Evolutionary conservation across 2,329 filamentous ascomycete genomes (phyloP).

Genomic region (Fusarium coicis): DNA sequence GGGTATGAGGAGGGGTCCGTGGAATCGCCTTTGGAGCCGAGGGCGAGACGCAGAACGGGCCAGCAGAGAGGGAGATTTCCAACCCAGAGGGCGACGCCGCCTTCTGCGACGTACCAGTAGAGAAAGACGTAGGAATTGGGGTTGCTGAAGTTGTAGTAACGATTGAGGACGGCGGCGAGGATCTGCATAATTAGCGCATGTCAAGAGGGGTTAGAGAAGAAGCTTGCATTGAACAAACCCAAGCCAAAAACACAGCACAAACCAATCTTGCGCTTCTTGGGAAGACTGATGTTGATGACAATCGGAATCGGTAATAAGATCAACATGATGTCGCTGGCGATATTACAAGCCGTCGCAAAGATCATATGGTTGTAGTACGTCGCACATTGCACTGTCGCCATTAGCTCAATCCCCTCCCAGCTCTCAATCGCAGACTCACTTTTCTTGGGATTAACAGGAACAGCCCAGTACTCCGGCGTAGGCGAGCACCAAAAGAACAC

Average conservation of each 20-base stretch:
- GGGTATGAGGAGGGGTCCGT: conserved; percentile 42
- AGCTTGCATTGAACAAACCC: conserved; percentile 58
- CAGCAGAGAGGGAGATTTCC: conserved; percentile 70
- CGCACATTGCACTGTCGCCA: conserved; percentile 52
- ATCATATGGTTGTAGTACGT: conserved; percentile 61
- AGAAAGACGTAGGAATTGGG: conserved; percentile 67
- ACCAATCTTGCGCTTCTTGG: conserved; percentile 59
- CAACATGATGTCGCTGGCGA: conserved; percentile 57
- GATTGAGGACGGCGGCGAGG: conserved; percentile 68
- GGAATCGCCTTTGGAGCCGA: conserved; percentile 38
- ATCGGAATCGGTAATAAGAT: conserved; percentile 59
- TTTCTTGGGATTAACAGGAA: conserved; percentile 51
- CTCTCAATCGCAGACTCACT: neutral
- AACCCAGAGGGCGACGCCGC: conserved; percentile 68
- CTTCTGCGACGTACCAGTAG: conserved; percentile 70
- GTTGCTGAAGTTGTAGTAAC: conserved; percentile 68
- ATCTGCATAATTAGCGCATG: conserved; percentile 52
- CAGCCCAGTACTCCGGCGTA: conserved; percentile 62
- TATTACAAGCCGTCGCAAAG: conserved; percentile 58
- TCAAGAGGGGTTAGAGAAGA: no score
- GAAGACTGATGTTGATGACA: conserved; percentile 53
- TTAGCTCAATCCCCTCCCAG: neutral
- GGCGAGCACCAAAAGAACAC: conserved; percentile 65
- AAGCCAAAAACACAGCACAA: conserved; percentile 66
- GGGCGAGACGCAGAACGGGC: conserved; percentile 62